Percentiles rank a stretch among this genome's conserved stretches.
Evolutionary conservation across 2,329 filamentous ascomycete species (phyloP).

Genomic region (Periconia sp.): DNA sequence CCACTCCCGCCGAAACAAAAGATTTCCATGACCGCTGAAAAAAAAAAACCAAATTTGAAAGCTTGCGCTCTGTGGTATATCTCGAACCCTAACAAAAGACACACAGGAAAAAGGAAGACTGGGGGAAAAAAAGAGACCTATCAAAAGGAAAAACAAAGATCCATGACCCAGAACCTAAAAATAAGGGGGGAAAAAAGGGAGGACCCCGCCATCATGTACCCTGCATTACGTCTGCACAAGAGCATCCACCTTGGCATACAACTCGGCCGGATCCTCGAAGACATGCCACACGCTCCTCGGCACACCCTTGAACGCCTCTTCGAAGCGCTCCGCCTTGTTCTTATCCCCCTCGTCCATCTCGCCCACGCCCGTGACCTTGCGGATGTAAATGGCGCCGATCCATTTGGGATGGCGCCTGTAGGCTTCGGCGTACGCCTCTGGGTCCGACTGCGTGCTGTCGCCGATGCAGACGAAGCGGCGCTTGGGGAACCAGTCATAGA

Average conservation of each 20-base stretch:
- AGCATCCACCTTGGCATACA: constrained; percentile 51
- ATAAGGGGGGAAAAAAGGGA: too few relatives aligned
- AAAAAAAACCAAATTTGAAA: too few relatives aligned
- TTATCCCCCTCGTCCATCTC: constrained; percentile 78
- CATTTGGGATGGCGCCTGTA: constrained; percentile 73
- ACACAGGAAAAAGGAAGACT: too few relatives aligned
- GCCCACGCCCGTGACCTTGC: constrained; percentile 79
- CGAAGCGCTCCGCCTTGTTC: constrained; percentile 71
- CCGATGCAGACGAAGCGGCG: constrained; percentile 84
- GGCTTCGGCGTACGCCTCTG: constrained; percentile 85
- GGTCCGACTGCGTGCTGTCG: constrained; percentile 90
- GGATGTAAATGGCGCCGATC: constrained; percentile 84
- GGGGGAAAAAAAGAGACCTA: too few relatives aligned
- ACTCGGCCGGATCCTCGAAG: constrained; percentile 77
- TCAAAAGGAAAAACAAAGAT: too few relatives aligned
- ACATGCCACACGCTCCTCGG: constrained; percentile 77
- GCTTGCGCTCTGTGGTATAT: too few relatives aligned
- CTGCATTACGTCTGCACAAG: too few relatives aligned
- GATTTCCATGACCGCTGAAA: too few relatives aligned
- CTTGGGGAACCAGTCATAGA: constrained; percentile 78
- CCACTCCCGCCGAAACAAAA: too few relatives aligned
- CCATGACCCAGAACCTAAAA: too few relatives aligned
- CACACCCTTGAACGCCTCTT: constrained; percentile 79
- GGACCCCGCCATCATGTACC: too few relatives aligned
- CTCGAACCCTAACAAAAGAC: too few relatives aligned